These are phyloP conservation scores for Thalia dealbata DNA, from an alignment of 176 grass and related monocot genomes.

Conservation along the genomic window DNA sequence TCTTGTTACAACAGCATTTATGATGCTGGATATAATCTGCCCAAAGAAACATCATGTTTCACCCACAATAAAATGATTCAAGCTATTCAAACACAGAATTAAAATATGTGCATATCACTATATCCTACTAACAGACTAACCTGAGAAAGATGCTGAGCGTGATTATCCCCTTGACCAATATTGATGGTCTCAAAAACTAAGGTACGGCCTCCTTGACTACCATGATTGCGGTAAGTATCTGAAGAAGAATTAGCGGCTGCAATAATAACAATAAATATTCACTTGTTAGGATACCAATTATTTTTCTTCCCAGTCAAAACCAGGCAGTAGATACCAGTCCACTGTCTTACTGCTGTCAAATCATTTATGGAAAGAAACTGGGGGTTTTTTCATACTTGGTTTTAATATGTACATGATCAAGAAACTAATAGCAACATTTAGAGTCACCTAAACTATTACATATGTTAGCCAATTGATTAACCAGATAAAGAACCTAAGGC, in stretches of 20 bases:
- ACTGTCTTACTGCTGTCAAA: too few relatives aligned
- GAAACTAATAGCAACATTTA: neutral
- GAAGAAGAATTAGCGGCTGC: constrained; percentile 34
- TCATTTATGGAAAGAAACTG: too few relatives aligned
- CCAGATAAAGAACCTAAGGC: neutral
- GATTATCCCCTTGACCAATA: constrained; percentile 56
- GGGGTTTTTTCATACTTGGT: too few relatives aligned
- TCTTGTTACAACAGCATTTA: constrained; percentile 34
- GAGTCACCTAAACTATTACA: neutral
- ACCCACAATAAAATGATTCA: constrained; percentile 20
- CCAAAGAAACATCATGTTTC: constrained; percentile 25
- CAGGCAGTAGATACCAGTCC: too few relatives aligned
- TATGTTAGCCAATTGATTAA: neutral
- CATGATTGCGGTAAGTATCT: constrained; percentile 36
- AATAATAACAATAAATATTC: constrained; percentile 5
- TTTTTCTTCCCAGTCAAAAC: neutral
- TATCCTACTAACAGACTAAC: constrained; percentile 28
- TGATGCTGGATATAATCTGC: constrained; percentile 69
- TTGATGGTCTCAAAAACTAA: constrained; percentile 94
- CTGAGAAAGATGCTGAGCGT: constrained; percentile 50
- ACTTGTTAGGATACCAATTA: neutral
- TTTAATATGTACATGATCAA: neutral
- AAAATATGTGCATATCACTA: constrained; percentile 1
- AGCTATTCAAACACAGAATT: constrained; percentile 20
- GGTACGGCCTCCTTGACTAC: constrained; percentile 40